Conservation (phyloP, 768 basidiomycete genomes). For the Hericium rajendrae region DNA sequence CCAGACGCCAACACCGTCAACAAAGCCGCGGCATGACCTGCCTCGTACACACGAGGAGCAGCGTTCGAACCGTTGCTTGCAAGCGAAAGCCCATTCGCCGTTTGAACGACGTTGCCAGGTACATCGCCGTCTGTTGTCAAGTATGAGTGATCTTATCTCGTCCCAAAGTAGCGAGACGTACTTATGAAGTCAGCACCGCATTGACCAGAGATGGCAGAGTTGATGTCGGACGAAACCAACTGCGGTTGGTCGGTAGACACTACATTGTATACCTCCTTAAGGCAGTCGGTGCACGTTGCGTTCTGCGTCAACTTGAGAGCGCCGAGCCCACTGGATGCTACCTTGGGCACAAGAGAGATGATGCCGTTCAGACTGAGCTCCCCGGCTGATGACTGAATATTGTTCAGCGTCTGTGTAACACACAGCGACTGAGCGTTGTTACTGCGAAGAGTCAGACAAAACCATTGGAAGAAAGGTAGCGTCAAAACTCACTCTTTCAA, state of each 20-base stretch:
- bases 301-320: slow-evolving; percentile 12
- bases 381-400: slow-evolving; percentile 32
- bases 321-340: slow-evolving; percentile 10
- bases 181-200: slow-evolving; percentile 25
- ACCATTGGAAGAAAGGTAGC: background rate
- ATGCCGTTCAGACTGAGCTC: background rate
- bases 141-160: background rate
- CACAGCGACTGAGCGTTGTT: slow-evolving; percentile 39
- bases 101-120: slow-evolving; percentile 19
- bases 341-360: background rate
- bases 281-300: slow-evolving; percentile 25
- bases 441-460: slow-evolving; percentile 15
- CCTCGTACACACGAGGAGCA: no score
- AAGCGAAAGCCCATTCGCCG: background rate
- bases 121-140: slow-evolving; percentile 17
- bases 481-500: slow-evolving; percentile 50
- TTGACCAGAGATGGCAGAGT: slow-evolving; percentile 10
- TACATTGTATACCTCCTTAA: slow-evolving; percentile 22
- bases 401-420: slow-evolving; percentile 44
- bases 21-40: no score
- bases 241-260: slow-evolving; percentile 16
- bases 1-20: no score
- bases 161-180: slow-evolving; percentile 8
- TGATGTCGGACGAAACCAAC: slow-evolving; percentile 10
- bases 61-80: background rate